Conservation (phyloP, 2,329 filamentous ascomycete genomes). For the Colletotrichum abscissum region DNA sequence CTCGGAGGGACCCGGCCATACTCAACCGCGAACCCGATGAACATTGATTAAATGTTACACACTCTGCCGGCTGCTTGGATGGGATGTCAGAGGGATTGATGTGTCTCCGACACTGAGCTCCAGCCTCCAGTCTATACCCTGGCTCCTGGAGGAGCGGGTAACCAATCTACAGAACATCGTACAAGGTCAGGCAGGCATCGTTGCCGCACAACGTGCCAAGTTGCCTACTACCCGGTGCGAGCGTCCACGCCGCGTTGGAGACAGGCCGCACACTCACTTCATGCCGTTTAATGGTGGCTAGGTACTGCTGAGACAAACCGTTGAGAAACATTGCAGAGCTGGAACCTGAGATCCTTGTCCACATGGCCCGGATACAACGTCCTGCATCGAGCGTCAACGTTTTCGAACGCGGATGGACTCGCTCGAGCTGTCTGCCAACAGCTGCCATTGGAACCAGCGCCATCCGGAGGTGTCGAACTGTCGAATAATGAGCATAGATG, state of each 20-base stretch:
- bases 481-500: background rate
- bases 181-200: background rate
- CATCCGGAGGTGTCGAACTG: background rate
- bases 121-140: background rate
- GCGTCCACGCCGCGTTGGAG: background rate
- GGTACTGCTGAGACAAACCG: background rate
- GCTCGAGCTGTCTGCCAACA: conserved; percentile 8
- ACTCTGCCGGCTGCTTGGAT: background rate
- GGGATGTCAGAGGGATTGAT: background rate
- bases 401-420: background rate
- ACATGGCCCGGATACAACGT: background rate
- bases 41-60: conserved; percentile 1
- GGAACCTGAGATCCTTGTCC: background rate
- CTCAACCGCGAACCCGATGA: background rate
- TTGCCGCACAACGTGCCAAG: background rate
- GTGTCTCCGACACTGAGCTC: background rate
- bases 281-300: background rate
- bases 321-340: background rate
- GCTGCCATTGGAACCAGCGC: background rate
- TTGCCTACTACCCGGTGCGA: background rate
- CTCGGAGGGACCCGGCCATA: background rate
- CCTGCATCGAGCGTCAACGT: background rate
- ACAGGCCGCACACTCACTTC: background rate
- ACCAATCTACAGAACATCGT: background rate
- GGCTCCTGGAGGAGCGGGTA: background rate